Base-by-base conservation (phyloP, 345 rosid genomes). In the Acer yangbiense region DNA sequence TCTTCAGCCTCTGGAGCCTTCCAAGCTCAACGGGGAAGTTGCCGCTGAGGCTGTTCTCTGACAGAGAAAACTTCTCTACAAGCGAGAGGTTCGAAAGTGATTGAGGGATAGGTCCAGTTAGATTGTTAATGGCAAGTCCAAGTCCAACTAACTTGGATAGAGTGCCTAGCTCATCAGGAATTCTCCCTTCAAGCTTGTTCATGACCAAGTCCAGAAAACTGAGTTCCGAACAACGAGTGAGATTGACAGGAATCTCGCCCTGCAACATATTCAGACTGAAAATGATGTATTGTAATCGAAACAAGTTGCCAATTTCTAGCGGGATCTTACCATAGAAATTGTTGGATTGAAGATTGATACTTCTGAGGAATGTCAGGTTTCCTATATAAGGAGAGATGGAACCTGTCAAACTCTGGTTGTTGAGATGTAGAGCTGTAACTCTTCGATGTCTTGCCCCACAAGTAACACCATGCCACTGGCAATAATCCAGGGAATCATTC, bases 171-270 rank as follows among this genome's bases (percentile, higher is more conserved):
- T 83, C 83, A 0, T 20, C 67, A 0, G 85, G 85, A 52, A 83
- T 79, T 21, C 18, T 78, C 13, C 86, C 86, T n/a, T 66, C 57
- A 2, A 85, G 69, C 50, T 74, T 79, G 76, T 83, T 86, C 44
- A 2, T 0, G 1, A 69, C 75, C 12, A 85, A 67, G 64, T 72
- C 46, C 0, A 81, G 76, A n/a, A 17, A n/a, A 25, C 46, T 41
- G 23, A 86, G 83, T 10, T 69, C 65, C 1, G 70, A 67, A 67
- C 88, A 83, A 57, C 3, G 35, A 27, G 81, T 18, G 6, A 86
- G 71, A 43, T 77, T 72, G 13, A 27, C 12, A 1, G 86, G 85
- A 54, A 83, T 74, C 72, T 71, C 70, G 3, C 88, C 86, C 41
- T 63, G 78, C 14, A 83, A 76, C 23, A 76, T 41, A 70, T 84